Base-by-base conservation (phyloP, 768 basidiomycete species). In the Porphyrellus cyaneotinctus region DNA sequence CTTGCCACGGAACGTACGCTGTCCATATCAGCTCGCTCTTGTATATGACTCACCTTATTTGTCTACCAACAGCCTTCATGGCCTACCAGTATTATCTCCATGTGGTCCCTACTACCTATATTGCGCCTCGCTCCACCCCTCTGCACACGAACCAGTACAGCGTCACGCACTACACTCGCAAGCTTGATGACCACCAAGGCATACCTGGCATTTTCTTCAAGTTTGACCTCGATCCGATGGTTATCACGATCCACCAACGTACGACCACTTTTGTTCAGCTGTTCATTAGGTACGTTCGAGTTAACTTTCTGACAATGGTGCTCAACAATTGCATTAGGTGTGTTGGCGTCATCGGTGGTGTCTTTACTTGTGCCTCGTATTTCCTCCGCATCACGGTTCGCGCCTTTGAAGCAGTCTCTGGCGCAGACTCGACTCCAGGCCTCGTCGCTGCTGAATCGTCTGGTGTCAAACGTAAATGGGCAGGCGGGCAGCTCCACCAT, bases 171-270 rank as follows among this genome's bases (percentile, higher is more conserved):
- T 95, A 97, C 60, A 84, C 81, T 2, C 83, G 90, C 28, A 77
- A 80, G 17, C 73, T 97, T 3, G 74, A 82, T 18, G 88, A 91
- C 64, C 82, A 89, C 57, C 72, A 75, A 15, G 91, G 89, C 8
- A 86, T 91, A 0, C 95, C 95, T 0, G 95, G 91, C 15, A 95
- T 98, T 66, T 97, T 95, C 77, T 97, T 97, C 86, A 97, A 97
- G 71, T 97, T 92, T 67, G 95, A 99, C 53, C 72, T 97, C 33
- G 95, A 99, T 65, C 93, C 95, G 1, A 79, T 98, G 71, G 76
- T 81, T 22, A 77, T 98, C 53, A 87, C 83, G 0, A 83, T 97
- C 49, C 81, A 88, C 62, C 94, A 98, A 71, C 83, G 93, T 17
- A 97, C 95, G 18, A 92, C 88, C 0, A 76, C 82, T 1, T 72